Base-by-base conservation (phyloP, 2,329 filamentous ascomycete genomes). In the Fusarium nanum region DNA sequence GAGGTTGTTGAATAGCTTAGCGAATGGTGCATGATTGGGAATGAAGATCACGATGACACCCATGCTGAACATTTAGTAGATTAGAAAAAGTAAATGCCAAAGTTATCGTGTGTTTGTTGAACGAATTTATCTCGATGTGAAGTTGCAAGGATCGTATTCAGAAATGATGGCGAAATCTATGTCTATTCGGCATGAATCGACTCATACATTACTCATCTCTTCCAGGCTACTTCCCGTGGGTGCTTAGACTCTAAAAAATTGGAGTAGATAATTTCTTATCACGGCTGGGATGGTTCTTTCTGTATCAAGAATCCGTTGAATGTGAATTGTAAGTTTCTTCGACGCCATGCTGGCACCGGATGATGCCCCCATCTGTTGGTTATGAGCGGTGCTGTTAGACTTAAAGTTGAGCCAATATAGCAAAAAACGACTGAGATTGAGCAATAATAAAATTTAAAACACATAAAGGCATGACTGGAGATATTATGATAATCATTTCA, bases 21-120 rank as follows among this genome's bases (percentile, higher is more conserved):
- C 66, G 67, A 63, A 63, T 61, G 67, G 59, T 68, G 62, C 59
- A 66, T 60, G 69, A 64, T 56, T 60, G 64, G 60, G 60, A 65
- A 72, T 68, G 66, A 71, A 59, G 57, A 49, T 71, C 62, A 76
- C 46, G 74, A 74, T 74, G 67, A 74, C 60, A 72, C 56, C 63
- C 67, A 68, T 32, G 73, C 69, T 72, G 59, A 65, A 72, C 53
- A 46, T 60, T 55, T 67, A 56, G 64, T 76, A 73, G 64, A 76
- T 57, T 75, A 75, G 69, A 76, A 72, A 53, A 73, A 68, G 64
- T 70, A 76, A 60, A 73, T 72, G 67, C 72, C 50, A 60, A 70
- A 16, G 42, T 60, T 56, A 55, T 30, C 49, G 41, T 65, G 53
- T 56, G 44, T 56, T 32, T 56, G 25, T 44, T 47, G 8, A 28